These are phyloP conservation scores for Meyerozyma sp. DNA, from an alignment of 1,139 yeast genomes.

Conservation along the genomic window DNA sequence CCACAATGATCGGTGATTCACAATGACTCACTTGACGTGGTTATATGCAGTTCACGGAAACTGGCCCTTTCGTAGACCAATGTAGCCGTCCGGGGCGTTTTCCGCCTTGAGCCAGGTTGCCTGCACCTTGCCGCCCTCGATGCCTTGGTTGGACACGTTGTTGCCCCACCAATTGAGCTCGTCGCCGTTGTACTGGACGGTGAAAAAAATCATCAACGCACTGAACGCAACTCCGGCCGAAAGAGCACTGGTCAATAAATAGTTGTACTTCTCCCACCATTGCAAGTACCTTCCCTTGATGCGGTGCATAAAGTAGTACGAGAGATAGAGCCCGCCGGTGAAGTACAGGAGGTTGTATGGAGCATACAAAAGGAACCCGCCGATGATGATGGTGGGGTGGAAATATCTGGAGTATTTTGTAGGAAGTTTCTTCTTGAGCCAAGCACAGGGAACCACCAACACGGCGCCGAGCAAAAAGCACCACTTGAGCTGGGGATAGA, in stretches of 20 bases:
- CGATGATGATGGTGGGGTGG: slow-evolving; percentile 16
- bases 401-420: slow-evolving; percentile 8
- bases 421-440: slow-evolving; percentile 18
- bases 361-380: slow-evolving; percentile 13
- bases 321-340: slow-evolving; percentile 12
- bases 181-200: slow-evolving; percentile 14
- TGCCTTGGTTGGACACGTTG: slow-evolving; percentile 9
- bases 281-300: slow-evolving; percentile 11
- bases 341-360: slow-evolving; percentile 14
- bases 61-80: slow-evolving; percentile 35
- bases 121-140: slow-evolving; percentile 11
- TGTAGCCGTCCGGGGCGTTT: slow-evolving; percentile 39
- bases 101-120: slow-evolving; percentile 28
- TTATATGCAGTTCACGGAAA: slow-evolving; percentile 21
- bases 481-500: slow-evolving; percentile 30
- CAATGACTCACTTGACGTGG: not conserved
- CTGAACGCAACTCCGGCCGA: slow-evolving; percentile 16
- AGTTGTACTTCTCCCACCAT: slow-evolving; percentile 18
- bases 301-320: slow-evolving; percentile 13
- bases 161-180: slow-evolving; percentile 17
- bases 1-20: no score
- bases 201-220: slow-evolving; percentile 14
- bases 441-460: slow-evolving; percentile 22
- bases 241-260: slow-evolving; percentile 13
- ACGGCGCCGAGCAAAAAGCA: slow-evolving; percentile 28